Conservation (phyloP, 2,329 filamentous ascomycete species). For the Penicillium sp. region DNA sequence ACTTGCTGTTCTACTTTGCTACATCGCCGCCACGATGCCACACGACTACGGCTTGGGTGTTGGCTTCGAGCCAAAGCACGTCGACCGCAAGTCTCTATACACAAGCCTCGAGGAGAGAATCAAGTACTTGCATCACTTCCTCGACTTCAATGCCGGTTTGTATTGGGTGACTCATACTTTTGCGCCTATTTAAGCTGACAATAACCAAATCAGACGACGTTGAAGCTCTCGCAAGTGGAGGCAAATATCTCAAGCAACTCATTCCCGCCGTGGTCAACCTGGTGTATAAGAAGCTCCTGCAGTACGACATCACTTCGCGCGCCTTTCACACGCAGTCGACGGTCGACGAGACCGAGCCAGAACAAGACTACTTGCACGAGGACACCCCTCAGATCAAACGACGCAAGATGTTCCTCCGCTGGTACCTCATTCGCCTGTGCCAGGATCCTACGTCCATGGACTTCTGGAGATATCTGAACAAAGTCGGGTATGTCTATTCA, state of each 20-base stretch:
- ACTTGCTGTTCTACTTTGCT: background rate
- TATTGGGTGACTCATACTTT: conserved; percentile 1
- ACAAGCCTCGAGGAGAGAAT: conserved; percentile 68
- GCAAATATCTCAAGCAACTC: conserved; percentile 76
- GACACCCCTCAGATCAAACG: conserved; percentile 72
- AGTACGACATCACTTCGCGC: conserved; percentile 77
- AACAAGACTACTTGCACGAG: conserved; percentile 63
- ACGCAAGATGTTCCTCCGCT: conserved; percentile 73
- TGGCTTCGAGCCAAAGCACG: conserved; percentile 48
- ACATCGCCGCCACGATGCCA: conserved; percentile 8
- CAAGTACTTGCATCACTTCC: conserved; percentile 70
- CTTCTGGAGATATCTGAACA: conserved; percentile 81
- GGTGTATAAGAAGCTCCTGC: conserved; percentile 76
- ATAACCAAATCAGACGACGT: conserved; percentile 59
- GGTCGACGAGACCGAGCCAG: conserved; percentile 61
- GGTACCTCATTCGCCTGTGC: conserved; percentile 72
- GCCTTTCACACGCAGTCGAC: conserved; percentile 64
- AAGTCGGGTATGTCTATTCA: conserved; percentile 62
- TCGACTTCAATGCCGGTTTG: conserved; percentile 71
- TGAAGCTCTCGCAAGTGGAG: conserved; percentile 65
- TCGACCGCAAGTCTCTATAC: conserved; percentile 70
- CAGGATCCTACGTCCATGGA: conserved; percentile 72
- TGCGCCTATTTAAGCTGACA: background rate
- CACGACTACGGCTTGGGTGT: conserved; percentile 14
- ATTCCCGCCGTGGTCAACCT: conserved; percentile 82